Base-by-base conservation (phyloP, 2,329 filamentous ascomycete species). In the Paecilomyces variotii region DNA sequence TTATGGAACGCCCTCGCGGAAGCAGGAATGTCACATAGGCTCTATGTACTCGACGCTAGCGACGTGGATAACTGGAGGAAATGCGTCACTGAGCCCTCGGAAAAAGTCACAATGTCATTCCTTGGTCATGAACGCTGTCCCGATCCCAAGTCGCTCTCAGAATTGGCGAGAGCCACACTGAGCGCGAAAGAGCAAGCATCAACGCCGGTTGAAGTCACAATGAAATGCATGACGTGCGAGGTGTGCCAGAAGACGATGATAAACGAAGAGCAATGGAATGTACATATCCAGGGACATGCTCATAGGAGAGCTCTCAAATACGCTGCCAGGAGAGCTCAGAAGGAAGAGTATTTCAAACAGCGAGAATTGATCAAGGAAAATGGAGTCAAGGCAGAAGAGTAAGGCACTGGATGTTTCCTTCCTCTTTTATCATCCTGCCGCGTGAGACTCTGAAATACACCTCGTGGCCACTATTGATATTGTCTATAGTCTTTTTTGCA, bases 11-110 rank as follows among this genome's bases (percentile, higher is more conserved):
- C 86, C 0, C 76, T 94, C 28, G 79, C 77, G 39, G 81, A 84
- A 19, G 79, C 83, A 35, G 79, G 75, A 2, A 74, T 79, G 14
- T 74, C 78, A 55, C 72, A 82, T 25, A 83, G 78, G 35, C 77
- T 97, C 0, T 97, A 89, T 70, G 75, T 97, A 1, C 75, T 97
- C 0, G 90, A 99, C 73, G 89, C 89, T 62, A 91, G 88, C 1
- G 81, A 94, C 64, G 77, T 87, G 1, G 67, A 78, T 0, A 68
- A 74, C 1, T 97, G 90, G 81, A 66, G 80, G 0, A 70, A 79
- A 0, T 76, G 80, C n/a, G 90, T 97, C 1, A 79, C 85, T 1
- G 74, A 79, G 1, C 86, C 86, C 1, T 91, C 90, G 0, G 76
- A 83, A 1, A 70, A 77, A 0, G 74, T 97, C 28, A 82, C 87